Conservation (phyloP, 257 asterid genomes). For the Craterostigma plantagineum region DNA sequence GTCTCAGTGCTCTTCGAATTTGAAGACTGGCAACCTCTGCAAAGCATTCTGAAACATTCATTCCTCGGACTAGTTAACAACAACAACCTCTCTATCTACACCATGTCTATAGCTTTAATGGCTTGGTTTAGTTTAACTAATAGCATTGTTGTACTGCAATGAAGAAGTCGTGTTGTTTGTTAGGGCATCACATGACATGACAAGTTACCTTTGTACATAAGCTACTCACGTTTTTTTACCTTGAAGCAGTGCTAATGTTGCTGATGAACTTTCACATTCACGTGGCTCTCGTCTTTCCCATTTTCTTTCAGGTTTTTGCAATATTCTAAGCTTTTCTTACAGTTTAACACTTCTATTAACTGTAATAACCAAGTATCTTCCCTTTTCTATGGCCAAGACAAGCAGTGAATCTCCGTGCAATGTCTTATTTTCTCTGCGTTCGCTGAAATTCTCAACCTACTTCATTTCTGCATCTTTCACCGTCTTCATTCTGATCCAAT, state of each 20-base stretch:
- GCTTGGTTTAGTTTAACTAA: background rate
- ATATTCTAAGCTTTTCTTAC: too few species aligned
- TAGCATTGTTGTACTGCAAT: constrained; percentile 6
- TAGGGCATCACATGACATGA: too few species aligned
- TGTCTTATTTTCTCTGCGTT: constrained; percentile 8
- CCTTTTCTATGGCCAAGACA: too few species aligned
- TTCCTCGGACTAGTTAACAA: constrained; percentile 3
- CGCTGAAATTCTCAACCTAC: constrained; percentile 21
- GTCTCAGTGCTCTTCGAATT: constrained; percentile 52
- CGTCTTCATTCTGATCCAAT: constrained; percentile 27
- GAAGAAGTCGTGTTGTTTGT: background rate
- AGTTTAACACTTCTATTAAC: constrained; percentile 2
- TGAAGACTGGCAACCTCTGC: constrained; percentile 53
- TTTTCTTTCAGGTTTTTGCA: too few species aligned
- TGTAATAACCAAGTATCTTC: constrained; percentile 11
- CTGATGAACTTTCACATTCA: too few species aligned
- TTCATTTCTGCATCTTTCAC: constrained; percentile 19
- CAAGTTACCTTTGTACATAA: too few species aligned
- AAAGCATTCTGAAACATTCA: constrained; percentile 55
- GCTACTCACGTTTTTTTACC: too few species aligned
- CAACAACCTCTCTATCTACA: constrained; percentile 14
- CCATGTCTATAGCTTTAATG: constrained; percentile 14
- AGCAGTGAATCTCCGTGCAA: constrained; percentile 8
- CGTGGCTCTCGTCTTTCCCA: too few species aligned
- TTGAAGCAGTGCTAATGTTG: too few species aligned